Base-by-base conservation (phyloP, 306 rosid species). In the Cercis canadensis region DNA sequence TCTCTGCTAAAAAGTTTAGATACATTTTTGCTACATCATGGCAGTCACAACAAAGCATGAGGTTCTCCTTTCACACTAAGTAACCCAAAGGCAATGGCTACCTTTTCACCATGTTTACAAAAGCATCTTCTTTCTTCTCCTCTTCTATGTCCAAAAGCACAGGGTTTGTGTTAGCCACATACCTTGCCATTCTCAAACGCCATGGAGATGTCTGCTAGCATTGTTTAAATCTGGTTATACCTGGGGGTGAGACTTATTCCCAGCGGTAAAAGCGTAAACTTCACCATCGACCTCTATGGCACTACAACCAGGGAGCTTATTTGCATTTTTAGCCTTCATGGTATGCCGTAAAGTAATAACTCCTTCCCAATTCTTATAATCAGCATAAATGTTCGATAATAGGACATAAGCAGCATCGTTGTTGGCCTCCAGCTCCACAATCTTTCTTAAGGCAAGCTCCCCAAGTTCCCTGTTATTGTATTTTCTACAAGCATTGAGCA, bases 251-350 rank as follows among this genome's bases (percentile, higher is more conserved):
- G 92, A 83, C 63, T 83, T 75, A 71, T 87, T 85, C 72, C 90
- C 89, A 16, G 65, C 82, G 47, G 87, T 79, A 75, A 85, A 89
- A 57, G 87, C 96, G 34, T 89, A 86, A 72, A 87, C 85, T 74
- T 84, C 87, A 21, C 92, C 92, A 76, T 79, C 79, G 36, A 75
- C 84, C 73, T 87, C 90, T 33, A 89, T 76, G 51, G 87, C 90
- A 70, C 81, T 87, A 47, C 96, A 89, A 41, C 92, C 90, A 40
- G 92, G 90, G 19, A 70, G 81, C 82, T 89, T 89, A 55, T 59
- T 81, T 47, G 85, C 80, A 40, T 89, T 83, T 47, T 60, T 84
- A 1, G 70, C 79, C 67, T 79, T 87, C 92, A 89, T 89, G 11
- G 15, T 36, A 36, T 75, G 70, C 12, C 88, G 52, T 70, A 85